Percentiles rank a stretch among this genome's conserved stretches.
These are phyloP conservation scores for Sarocladium strictum DNA, from an alignment of 2,329 filamentous ascomycete genomes.

Conservation along the genomic window DNA sequence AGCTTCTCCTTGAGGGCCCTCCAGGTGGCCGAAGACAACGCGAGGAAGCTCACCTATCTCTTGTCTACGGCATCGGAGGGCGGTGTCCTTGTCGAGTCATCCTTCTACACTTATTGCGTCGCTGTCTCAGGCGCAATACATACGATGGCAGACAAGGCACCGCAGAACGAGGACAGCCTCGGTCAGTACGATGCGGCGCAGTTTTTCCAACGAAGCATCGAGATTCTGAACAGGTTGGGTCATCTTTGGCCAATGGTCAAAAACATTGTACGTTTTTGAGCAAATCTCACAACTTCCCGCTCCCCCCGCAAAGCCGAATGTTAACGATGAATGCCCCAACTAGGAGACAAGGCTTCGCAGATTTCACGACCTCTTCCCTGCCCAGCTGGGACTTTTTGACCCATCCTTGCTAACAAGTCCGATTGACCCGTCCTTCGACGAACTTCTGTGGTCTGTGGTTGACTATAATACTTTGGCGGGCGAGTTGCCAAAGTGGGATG, in stretches of 20 bases:
- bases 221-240: background rate
- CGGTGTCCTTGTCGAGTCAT: constrained; percentile 10
- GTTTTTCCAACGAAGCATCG: constrained; percentile 2
- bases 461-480: constrained; percentile 12
- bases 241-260: constrained; percentile 12
- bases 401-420: constrained; percentile 8
- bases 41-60: constrained; percentile 10
- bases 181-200: constrained; percentile 4
- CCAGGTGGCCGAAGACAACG: constrained; percentile 9
- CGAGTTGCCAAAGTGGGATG: constrained; percentile 9
- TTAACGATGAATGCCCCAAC: background rate
- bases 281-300: no score
- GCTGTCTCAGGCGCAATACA: constrained; percentile 14
- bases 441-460: constrained; percentile 12
- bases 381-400: constrained; percentile 9
- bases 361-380: background rate
- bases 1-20: constrained; percentile 11
- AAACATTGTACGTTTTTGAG: constrained; percentile 11
- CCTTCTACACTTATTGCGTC: constrained; percentile 13
- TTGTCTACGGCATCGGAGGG: constrained; percentile 8
- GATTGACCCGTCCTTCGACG: constrained; percentile 10
- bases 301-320: background rate
- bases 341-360: constrained; percentile 3
- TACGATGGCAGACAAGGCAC: constrained; percentile 8
- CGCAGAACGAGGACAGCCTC: constrained; percentile 4